Evolutionary conservation across 2,329 filamentous ascomycete genomes (phyloP).

Genomic region (Hirsutella minnesotensis): DNA sequence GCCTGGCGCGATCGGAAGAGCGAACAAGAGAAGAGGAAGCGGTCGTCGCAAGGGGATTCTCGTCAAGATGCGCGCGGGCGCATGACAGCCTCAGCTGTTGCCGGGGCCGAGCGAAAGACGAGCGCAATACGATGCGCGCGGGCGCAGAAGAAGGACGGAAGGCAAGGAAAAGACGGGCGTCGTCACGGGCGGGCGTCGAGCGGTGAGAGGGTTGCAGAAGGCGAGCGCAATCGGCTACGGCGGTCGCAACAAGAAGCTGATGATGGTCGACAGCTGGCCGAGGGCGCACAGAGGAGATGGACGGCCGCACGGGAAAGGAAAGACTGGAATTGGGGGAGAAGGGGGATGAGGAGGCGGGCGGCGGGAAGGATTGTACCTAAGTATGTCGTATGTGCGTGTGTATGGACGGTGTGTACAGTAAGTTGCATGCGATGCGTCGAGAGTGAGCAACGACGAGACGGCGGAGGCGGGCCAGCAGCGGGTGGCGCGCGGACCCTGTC

Average conservation of each 20-base stretch:
- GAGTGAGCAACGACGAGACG: background rate
- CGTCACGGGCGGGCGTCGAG: conserved; percentile 3
- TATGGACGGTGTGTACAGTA: conserved; percentile 10
- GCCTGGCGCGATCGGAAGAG: background rate
- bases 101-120: background rate
- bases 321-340: conserved; percentile 16
- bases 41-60: background rate
- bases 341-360: conserved; percentile 10
- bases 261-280: conserved; percentile 2
- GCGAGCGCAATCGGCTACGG: background rate
- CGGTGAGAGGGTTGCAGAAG: background rate
- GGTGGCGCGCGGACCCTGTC: conserved; percentile 3
- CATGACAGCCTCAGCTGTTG: background rate
- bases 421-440: conserved; percentile 9
- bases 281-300: conserved; percentile 10
- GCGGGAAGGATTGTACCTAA: conserved; percentile 6
- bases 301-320: conserved; percentile 12
- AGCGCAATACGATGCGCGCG: background rate
- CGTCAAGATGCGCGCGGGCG: background rate
- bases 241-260: background rate
- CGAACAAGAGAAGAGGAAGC: background rate
- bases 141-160: background rate
- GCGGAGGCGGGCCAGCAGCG: conserved; percentile 2
- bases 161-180: background rate
- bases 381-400: background rate